phyloP scores from a whole-genome alignment of 352 stramenopile genomes.

The Pythium dissotocum region DNA sequence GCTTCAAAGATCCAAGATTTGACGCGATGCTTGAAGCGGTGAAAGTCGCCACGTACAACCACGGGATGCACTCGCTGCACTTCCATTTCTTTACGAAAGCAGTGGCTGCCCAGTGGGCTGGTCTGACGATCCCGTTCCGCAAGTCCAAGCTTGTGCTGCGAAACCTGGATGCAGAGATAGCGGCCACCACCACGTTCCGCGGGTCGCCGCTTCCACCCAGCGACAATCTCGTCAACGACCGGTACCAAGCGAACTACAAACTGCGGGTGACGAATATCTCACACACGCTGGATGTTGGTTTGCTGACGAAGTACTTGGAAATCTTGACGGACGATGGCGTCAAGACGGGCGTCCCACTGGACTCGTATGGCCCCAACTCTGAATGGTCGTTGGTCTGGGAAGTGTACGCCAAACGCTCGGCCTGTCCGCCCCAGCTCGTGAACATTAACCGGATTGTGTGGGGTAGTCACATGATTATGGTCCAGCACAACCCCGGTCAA shows the following conservation, averaged over 20 bases:
- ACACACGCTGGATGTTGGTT: neutral
- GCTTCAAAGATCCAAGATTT: conserved; percentile 1
- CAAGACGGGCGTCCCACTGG: conserved; percentile 7
- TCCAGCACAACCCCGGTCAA: conserved; percentile 1
- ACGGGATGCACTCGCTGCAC: conserved; percentile 5
- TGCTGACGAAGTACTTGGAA: conserved; percentile 1
- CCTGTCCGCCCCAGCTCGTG: neutral
- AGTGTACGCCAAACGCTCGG: neutral
- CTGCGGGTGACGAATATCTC: conserved; percentile 11
- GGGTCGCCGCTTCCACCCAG: no score
- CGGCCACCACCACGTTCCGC: no score
- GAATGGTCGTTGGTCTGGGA: conserved; percentile 20
- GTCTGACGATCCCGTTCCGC: conserved; percentile 2
- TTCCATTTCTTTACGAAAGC: conserved; percentile 16
- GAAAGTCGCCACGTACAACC: conserved; percentile 17
- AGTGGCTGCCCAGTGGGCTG: conserved; percentile 1
- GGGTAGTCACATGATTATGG: neutral
- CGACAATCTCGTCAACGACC: conserved; percentile 11
- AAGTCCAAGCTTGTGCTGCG: neutral
- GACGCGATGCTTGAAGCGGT: conserved; percentile 2
- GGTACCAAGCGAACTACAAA: conserved; percentile 14
- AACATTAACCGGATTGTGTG: conserved; percentile 17
- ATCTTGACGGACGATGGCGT: neutral
- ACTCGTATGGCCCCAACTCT: conserved; percentile 13
- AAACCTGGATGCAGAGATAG: conserved; percentile 10